Percentiles rank a stretch among this genome's conserved stretches.
phyloP scores from a whole-genome alignment of 306 rosid genomes.

The Pachyrhizus erosus region DNA sequence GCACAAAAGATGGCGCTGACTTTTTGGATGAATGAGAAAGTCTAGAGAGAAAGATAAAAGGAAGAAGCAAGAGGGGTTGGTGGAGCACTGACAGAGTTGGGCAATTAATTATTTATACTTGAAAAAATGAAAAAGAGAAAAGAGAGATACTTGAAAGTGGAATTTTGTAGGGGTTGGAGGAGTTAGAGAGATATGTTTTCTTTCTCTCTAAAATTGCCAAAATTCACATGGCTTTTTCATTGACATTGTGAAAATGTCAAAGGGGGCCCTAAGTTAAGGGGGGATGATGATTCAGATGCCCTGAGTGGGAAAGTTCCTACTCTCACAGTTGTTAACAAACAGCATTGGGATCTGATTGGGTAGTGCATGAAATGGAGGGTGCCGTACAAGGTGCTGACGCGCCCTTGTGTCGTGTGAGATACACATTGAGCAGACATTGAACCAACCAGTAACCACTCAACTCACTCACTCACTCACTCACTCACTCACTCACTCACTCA shows the following conservation, averaged over 20 bases:
- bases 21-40: slow-evolving; percentile 39
- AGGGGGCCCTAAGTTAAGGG: slow-evolving; percentile 17
- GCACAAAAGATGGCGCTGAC: slow-evolving; percentile 72
- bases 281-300: slow-evolving; percentile 22
- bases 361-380: neutral
- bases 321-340: slow-evolving; percentile 2
- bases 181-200: neutral
- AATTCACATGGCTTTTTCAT: slow-evolving; percentile 48
- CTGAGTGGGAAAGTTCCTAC: slow-evolving; percentile 10
- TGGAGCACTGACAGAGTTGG: slow-evolving; percentile 56
- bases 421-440: no score
- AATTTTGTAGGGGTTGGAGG: slow-evolving; percentile 32
- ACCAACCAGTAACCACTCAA: neutral
- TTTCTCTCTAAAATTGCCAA: neutral
- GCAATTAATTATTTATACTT: slow-evolving; percentile 61
- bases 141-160: slow-evolving; percentile 4
- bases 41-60: slow-evolving; percentile 28
- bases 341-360: neutral
- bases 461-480: neutral
- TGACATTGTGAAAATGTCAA: slow-evolving; percentile 56
- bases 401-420: neutral
- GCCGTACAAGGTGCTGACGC: neutral
- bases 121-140: slow-evolving; percentile 1
- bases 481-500: neutral
- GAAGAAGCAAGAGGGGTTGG: slow-evolving; percentile 44